Base-by-base conservation (phyloP, 139 green algal species). In the Picochlorum sp. region DNA sequence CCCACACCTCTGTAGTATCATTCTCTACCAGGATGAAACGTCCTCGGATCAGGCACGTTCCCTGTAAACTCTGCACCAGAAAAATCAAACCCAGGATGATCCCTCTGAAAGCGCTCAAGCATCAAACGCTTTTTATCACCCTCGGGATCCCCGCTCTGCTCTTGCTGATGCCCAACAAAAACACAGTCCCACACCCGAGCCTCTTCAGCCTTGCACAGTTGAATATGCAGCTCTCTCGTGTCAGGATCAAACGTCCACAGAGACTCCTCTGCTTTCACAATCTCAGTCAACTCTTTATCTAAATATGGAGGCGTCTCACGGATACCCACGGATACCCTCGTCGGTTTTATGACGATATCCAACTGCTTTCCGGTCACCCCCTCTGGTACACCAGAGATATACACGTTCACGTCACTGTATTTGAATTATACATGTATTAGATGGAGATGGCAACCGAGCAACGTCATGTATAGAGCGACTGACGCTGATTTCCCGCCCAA, bases 21-120 rank as follows among this genome's bases (percentile, higher is more conserved):
- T 87, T 0, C 80, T 75, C 34, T 41, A 41, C 34, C 34, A 41
- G 34, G 86, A 96, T 41, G 89, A 65, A 97, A 97, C 0, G 84
- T 94, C 8, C 73, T 58, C 2, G 91, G 79, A 63, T 97, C 85
- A 3, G 91, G 91, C 4, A 77, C 81, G 20, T 72, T 47, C 13
- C 89, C 89, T 34, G 76, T 88, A 68, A 97, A 89, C 14, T 79
- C 68, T 2, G 91, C 91, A 14, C 73, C 73, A 0, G 82, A 91
- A 46, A 97, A 97, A 64, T 97, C 91, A 78, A 97, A 97, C 3
- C 91, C 91, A 0, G 91, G 90, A 69, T 97, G 80, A 82, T 96
- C 91, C 23, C 64, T 32, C 62, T 97, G 91, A 60, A 97, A 97
- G 5, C 92, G 69, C 74, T 97, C 88, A 23, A 96, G 80, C 82